Conservation (phyloP, 495 filamentous ascomycete genomes). For the Xeromyces bisporus region DNA sequence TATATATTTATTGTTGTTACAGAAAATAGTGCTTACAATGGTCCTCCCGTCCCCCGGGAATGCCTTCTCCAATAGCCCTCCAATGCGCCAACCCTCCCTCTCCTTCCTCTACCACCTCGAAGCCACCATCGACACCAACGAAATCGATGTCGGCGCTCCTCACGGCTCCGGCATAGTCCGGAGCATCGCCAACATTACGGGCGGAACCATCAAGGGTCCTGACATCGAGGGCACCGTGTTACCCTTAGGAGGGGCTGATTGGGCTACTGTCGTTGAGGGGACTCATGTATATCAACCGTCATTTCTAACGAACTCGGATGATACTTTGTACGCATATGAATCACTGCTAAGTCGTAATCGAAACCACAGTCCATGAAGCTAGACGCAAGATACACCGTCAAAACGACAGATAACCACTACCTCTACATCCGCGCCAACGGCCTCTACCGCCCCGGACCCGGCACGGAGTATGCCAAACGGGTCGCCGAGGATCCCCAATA, state of each 20-base stretch:
- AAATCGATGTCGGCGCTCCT: constrained; percentile 13
- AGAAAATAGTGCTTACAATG: no score
- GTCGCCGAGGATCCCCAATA: constrained; percentile 8
- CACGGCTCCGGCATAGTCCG: constrained; percentile 10
- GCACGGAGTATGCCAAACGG: constrained; percentile 13
- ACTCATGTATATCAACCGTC: no score
- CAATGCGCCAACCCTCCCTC: constrained; percentile 14
- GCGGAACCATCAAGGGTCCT: constrained; percentile 14
- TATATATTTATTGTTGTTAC: no score
- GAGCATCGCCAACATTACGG: constrained; percentile 14
- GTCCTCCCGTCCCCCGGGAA: constrained; percentile 18
- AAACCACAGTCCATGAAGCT: constrained; percentile 20
- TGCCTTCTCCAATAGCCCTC: constrained; percentile 10
- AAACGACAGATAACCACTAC: constrained; percentile 12
- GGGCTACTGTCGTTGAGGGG: constrained; percentile 16
- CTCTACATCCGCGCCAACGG: constrained; percentile 18
- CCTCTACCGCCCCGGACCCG: constrained; percentile 17
- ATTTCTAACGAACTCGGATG: no score
- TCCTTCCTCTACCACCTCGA: constrained; percentile 14
- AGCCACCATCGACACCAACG: constrained; percentile 11
- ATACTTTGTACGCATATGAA: no score
- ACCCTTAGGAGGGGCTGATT: constrained; percentile 16
- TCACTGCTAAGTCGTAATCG: no score
- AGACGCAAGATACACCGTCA: constrained; percentile 16
- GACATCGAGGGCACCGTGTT: constrained; percentile 11